These are phyloP conservation scores for Angomonas deanei DNA, from an alignment of 208 protist species.

Conservation along the genomic window DNA sequence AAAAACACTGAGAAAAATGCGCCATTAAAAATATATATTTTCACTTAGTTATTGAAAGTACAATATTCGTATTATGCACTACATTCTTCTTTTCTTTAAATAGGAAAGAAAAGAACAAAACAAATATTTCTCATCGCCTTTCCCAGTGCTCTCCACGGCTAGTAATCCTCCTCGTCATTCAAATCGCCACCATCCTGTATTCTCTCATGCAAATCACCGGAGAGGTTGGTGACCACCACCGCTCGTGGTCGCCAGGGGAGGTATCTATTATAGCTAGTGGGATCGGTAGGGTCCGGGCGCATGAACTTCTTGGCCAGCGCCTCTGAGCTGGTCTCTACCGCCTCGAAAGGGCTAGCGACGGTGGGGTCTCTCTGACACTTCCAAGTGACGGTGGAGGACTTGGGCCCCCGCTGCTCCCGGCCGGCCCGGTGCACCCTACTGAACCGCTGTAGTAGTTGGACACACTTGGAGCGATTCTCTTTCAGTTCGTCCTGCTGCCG, in stretches of 20 bases:
- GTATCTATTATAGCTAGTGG: slow-evolving; percentile 67
- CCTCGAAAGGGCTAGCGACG: slow-evolving; percentile 65
- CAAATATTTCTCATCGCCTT: not conserved
- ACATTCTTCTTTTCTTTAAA: too few species aligned
- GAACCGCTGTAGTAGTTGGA: slow-evolving; percentile 59
- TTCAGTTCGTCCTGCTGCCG: slow-evolving; percentile 48
- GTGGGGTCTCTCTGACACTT: slow-evolving; percentile 51
- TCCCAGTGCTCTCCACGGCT: not conserved
- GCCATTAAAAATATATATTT: not conserved
- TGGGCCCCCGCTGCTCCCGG: not conserved
- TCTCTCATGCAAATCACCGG: slow-evolving; percentile 11
- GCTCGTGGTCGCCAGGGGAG: slow-evolving; percentile 55
- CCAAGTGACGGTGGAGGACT: slow-evolving; percentile 34
- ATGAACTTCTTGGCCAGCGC: slow-evolving; percentile 59
- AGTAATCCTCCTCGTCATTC: slow-evolving; percentile 1
- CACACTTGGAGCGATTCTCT: slow-evolving; percentile 60
- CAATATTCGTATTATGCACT: too few species aligned
- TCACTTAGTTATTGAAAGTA: not conserved
- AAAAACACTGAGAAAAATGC: slow-evolving; percentile 13
- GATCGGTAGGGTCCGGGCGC: slow-evolving; percentile 68
- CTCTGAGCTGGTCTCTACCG: slow-evolving; percentile 59
- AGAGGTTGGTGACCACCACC: slow-evolving; percentile 59
- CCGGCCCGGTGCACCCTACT: slow-evolving; percentile 32
- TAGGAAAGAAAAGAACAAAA: too few species aligned
- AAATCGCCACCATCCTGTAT: not conserved